A percentile compares a stretch with the other conserved stretches of the same genome.
phyloP scores from a whole-genome alignment of 768 basidiomycete species.

The Clathrus columnatus region DNA sequence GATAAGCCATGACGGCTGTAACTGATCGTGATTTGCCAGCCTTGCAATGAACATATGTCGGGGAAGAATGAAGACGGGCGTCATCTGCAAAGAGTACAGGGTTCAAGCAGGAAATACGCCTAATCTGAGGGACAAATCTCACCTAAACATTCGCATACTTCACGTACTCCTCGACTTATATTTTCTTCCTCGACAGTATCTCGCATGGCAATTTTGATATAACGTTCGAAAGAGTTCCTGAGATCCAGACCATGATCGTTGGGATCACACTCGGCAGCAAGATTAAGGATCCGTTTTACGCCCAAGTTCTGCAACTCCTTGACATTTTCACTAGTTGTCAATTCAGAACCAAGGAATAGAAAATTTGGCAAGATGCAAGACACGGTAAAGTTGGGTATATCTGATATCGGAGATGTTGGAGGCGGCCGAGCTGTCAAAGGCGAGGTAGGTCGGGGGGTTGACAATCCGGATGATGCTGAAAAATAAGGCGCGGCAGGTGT shows the following conservation, averaged over 20 bases:
- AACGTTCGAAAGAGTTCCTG: constrained; percentile 68
- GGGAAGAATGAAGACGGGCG: constrained; percentile 77
- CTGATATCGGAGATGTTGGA: constrained; percentile 47
- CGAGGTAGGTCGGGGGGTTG: constrained; percentile 37
- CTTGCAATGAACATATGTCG: constrained; percentile 94
- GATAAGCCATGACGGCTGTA: constrained; percentile 93
- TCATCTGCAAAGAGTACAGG: constrained; percentile 59
- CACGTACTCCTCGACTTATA: constrained; percentile 68
- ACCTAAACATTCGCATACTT: constrained; percentile 86
- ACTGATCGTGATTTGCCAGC: constrained; percentile 94
- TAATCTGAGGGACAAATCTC: constrained; percentile 23
- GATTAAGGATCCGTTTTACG: constrained; percentile 82
- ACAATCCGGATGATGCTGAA: constrained; percentile 28
- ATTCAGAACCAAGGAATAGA: constrained; percentile 86
- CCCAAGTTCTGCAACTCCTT: constrained; percentile 64
- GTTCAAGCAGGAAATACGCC: too few relatives aligned
- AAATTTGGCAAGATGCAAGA: constrained; percentile 89
- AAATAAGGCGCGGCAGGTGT: constrained; percentile 31
- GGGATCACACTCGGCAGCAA: constrained; percentile 81
- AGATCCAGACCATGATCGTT: constrained; percentile 68
- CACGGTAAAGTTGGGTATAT: constrained; percentile 62
- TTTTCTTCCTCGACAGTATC: constrained; percentile 94
- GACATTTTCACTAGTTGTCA: constrained; percentile 66
- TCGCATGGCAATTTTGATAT: constrained; percentile 83
- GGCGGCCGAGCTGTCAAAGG: constrained; percentile 55